phyloP scores from a whole-genome alignment of 2,329 filamentous ascomycete genomes.

The Diaporthe amygdali region DNA sequence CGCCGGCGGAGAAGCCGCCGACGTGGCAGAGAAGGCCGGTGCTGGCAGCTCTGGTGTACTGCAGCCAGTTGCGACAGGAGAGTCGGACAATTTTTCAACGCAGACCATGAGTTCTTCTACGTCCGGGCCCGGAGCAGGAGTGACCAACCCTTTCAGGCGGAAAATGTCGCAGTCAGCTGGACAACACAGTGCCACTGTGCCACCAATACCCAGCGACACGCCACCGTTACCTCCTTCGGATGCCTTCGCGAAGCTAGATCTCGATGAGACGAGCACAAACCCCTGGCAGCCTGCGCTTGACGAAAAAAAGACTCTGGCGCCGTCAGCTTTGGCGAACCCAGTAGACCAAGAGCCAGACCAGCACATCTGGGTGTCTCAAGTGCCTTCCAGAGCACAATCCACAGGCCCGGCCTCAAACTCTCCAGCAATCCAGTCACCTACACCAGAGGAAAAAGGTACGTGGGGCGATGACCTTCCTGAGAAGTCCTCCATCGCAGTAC shows the following conservation, averaged over 20 bases:
- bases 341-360: conserved; percentile 37
- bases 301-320: conserved; percentile 36
- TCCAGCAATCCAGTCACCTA: conserved; percentile 41
- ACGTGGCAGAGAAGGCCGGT: not conserved
- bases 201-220: conserved; percentile 22
- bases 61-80: not conserved
- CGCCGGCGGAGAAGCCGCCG: not conserved
- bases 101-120: not conserved
- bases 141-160: conserved; percentile 62
- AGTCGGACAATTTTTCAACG: not conserved
- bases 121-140: conserved; percentile 21
- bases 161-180: conserved; percentile 39
- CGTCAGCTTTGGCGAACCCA: conserved; percentile 29
- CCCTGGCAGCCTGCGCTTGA: conserved; percentile 48
- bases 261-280: conserved; percentile 49
- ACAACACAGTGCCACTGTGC: conserved; percentile 5
- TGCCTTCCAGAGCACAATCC: conserved; percentile 37
- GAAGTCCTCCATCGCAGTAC: conserved; percentile 16
- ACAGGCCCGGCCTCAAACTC: conserved; percentile 35
- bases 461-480: conserved; percentile 41
- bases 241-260: conserved; percentile 46
- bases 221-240: conserved; percentile 37
- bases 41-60: not conserved
- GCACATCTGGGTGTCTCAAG: conserved; percentile 42
- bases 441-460: conserved; percentile 44